Percentiles rank a stretch among this genome's conserved stretches.
These are phyloP conservation scores for Acaromyces ingoldii DNA, from an alignment of 1,284 basidiomycete species.

Conservation along the genomic window DNA sequence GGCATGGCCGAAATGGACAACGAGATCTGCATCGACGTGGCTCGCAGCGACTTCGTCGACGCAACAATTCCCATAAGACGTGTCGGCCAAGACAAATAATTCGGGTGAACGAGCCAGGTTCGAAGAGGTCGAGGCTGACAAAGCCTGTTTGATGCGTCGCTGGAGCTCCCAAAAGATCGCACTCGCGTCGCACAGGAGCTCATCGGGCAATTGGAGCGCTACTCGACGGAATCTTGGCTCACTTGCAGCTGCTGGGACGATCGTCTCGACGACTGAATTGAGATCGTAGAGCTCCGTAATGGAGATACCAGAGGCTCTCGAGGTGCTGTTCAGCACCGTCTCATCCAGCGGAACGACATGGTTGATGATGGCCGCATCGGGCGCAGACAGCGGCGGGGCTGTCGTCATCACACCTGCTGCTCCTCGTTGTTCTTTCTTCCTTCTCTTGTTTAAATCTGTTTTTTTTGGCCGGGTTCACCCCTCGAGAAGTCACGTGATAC, in stretches of 20 bases:
- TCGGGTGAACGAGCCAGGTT: conserved; percentile 74
- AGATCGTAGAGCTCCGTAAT: conserved; percentile 30
- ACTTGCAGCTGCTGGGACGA: conserved; percentile 13
- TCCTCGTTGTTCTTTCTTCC: too few species aligned
- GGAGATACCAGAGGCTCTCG: conserved; percentile 16
- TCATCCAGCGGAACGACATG: conserved; percentile 33
- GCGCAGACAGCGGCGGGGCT: conserved; percentile 22
- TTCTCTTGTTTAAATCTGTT: too few species aligned
- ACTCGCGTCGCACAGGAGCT: conserved; percentile 79
- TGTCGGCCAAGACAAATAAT: conserved; percentile 34
- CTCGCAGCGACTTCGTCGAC: conserved; percentile 93
- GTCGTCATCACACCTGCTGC: too few species aligned
- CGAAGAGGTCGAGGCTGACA: background rate
- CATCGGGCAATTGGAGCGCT: conserved; percentile 93
- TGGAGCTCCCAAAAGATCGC: conserved; percentile 74
- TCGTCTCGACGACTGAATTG: conserved; percentile 20
- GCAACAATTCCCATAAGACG: conserved; percentile 61
- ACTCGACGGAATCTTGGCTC: conserved; percentile 23
- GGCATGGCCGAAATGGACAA: conserved; percentile 95
- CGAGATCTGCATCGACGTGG: conserved; percentile 83
- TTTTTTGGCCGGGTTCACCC: too few species aligned
- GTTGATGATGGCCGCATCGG: conserved; percentile 43
- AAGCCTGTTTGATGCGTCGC: conserved; percentile 56
- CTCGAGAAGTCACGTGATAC: too few species aligned
- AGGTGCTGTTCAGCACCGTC: conserved; percentile 31